Percentiles rank a stretch among this genome's conserved stretches.
These are phyloP conservation scores for Ganoderma meredithae DNA, from an alignment of 1,284 basidiomycete species.

Conservation along the genomic window DNA sequence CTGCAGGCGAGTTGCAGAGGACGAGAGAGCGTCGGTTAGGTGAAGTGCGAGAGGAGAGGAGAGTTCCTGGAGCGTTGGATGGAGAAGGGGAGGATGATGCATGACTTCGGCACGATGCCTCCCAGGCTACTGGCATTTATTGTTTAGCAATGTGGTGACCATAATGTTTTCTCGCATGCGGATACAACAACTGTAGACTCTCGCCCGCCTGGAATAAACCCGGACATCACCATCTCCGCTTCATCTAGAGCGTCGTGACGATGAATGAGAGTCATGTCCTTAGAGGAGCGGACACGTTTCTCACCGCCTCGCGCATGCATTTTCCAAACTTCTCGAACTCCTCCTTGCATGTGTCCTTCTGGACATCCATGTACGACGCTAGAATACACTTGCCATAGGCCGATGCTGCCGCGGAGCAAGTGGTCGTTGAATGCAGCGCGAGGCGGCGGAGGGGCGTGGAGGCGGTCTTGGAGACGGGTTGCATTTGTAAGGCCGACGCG, in stretches of 20 bases:
- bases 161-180: conserved; percentile 5
- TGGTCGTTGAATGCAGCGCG: conserved; percentile 72
- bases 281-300: background rate
- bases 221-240: conserved; percentile 60
- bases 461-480: conserved; percentile 29
- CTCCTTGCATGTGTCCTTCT: conserved; percentile 76
- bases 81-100: conserved; percentile 41
- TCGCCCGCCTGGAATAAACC: conserved; percentile 12
- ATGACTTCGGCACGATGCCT: conserved; percentile 34
- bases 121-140: conserved; percentile 8
- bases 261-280: background rate
- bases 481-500: background rate
- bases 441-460: conserved; percentile 63
- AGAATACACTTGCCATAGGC: conserved; percentile 84
- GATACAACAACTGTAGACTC: conserved; percentile 10
- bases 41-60: conserved; percentile 32
- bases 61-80: conserved; percentile 54
- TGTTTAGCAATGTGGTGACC: conserved; percentile 9
- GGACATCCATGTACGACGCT: conserved; percentile 78
- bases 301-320: conserved; percentile 76
- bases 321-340: conserved; percentile 81
- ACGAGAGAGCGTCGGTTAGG: conserved; percentile 32
- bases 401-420: conserved; percentile 73
- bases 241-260: conserved; percentile 58
- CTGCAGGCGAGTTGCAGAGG: conserved; percentile 11